Evolutionary conservation across 1,139 yeast species (phyloP).

Genomic region (Insectozyma bohioensis): DNA sequence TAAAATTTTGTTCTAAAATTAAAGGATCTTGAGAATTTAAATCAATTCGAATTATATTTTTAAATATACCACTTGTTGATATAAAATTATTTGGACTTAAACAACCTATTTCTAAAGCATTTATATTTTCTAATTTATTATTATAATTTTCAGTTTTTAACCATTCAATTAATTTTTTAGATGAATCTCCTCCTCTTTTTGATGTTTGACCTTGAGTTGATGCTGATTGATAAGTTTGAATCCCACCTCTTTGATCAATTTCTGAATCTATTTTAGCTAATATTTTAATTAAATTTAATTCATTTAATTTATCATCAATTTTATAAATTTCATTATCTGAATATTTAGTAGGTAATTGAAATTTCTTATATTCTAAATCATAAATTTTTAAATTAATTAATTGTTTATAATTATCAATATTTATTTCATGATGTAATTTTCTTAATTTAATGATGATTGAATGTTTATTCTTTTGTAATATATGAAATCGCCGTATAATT

Average conservation of each 20-base stretch:
- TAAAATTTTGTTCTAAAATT: constrained; percentile 78
- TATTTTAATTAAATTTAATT: constrained; percentile 20
- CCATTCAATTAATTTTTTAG: constrained; percentile 75
- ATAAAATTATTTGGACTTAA: constrained; percentile 67
- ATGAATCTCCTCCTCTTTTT: constrained; percentile 87
- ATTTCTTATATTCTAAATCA: constrained; percentile 6
- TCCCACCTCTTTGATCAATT: constrained; percentile 62
- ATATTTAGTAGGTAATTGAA: constrained; percentile 11
- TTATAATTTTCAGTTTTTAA: constrained; percentile 26
- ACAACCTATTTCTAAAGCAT: constrained; percentile 82
- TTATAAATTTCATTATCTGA: constrained; percentile 19
- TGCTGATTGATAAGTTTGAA: constrained; percentile 79
- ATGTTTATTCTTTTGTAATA: constrained; percentile 52
- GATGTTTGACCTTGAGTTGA: constrained; percentile 79
- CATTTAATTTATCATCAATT: constrained; percentile 19
- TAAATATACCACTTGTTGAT: constrained; percentile 54
- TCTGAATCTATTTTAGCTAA: constrained; percentile 62
- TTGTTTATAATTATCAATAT: constrained; percentile 24
- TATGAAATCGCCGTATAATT: constrained; percentile 68
- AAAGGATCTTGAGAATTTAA: constrained; percentile 74
- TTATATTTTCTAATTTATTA: constrained; percentile 16
- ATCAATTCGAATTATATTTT: constrained; percentile 63
- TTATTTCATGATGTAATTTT: constrained; percentile 9
- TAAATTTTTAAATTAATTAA: constrained; percentile 12
- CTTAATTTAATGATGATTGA: constrained; percentile 33